Evolutionary conservation across 805 yeast species (phyloP).

Genomic region (Candida vaughaniae): DNA sequence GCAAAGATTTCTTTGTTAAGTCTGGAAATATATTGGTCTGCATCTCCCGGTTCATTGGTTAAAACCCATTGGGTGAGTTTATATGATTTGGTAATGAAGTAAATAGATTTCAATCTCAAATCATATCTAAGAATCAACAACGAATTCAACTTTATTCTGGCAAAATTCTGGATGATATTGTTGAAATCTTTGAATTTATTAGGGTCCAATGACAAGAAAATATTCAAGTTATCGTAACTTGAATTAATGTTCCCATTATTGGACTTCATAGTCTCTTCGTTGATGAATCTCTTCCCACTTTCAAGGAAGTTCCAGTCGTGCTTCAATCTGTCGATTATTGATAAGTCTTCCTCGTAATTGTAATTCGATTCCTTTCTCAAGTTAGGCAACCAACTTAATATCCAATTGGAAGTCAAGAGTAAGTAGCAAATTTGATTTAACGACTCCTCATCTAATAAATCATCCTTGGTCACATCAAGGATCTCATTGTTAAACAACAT

Average conservation of each 20-base stretch:
- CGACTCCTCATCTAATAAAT: constrained; percentile 52
- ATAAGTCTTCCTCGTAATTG: constrained; percentile 19
- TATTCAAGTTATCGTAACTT: constrained; percentile 15
- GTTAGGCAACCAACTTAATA: constrained; percentile 58
- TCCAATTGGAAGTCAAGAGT: constrained; percentile 55
- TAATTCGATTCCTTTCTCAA: constrained; percentile 45
- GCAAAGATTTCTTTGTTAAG: constrained; percentile 50
- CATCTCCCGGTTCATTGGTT: constrained; percentile 54
- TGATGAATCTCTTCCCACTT: constrained; percentile 26
- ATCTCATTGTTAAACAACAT: constrained; percentile 23
- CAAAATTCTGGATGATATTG: constrained; percentile 30
- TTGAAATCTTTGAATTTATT: constrained; percentile 36
- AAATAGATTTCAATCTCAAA: constrained; percentile 51
- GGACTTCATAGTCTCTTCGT: constrained; percentile 10
- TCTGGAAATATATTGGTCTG: constrained; percentile 53
- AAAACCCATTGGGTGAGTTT: constrained; percentile 51
- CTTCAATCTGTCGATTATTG: constrained; percentile 32
- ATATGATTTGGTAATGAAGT: constrained; percentile 50
- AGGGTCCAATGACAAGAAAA: constrained; percentile 33
- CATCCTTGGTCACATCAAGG: constrained; percentile 40
- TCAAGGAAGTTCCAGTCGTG: constrained; percentile 44
- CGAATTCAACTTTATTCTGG: constrained; percentile 34
- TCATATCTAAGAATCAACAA: constrained; percentile 56
- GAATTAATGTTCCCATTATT: constrained; percentile 13
- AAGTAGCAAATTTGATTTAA: constrained; percentile 53